These are phyloP conservation scores for Epichloe hybrida DNA, from an alignment of 2,329 filamentous ascomycete species.

Conservation along the genomic window DNA sequence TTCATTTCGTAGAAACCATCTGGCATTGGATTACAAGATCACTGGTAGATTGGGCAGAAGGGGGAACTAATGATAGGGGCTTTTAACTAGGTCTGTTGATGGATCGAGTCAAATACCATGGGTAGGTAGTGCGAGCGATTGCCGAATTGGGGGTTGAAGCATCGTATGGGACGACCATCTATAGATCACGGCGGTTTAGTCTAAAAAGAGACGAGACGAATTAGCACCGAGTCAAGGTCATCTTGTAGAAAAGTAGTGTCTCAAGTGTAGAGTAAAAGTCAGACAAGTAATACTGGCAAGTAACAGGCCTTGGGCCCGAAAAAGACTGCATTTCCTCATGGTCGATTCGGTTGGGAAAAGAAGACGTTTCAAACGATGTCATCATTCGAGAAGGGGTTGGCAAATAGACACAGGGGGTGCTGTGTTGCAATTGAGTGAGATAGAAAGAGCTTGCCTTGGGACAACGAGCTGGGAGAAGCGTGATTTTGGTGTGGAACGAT, in stretches of 20 bases:
- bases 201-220: neutral
- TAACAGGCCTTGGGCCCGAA: constrained; percentile 62
- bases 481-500: neutral
- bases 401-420: neutral
- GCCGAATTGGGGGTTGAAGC: too few relatives aligned
- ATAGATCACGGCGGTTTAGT: neutral
- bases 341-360: constrained; percentile 83
- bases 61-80: too few relatives aligned
- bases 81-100: too few relatives aligned
- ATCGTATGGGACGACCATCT: neutral
- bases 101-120: too few relatives aligned
- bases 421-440: neutral
- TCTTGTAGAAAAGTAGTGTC: constrained; percentile 5
- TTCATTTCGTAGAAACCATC: too few relatives aligned
- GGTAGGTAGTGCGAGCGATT: too few relatives aligned
- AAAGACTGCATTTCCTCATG: constrained; percentile 64
- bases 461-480: neutral
- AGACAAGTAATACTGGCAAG: constrained; percentile 85
- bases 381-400: constrained; percentile 41
- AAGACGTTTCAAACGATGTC: constrained; percentile 60
- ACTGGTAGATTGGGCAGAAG: too few relatives aligned
- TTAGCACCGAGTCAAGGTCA: neutral
- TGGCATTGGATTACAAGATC: too few relatives aligned
- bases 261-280: constrained; percentile 27
- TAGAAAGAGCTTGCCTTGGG: constrained; percentile 13